Conservation (phyloP, 2,329 filamentous ascomycete genomes). For the Elsinoe batatas region DNA sequence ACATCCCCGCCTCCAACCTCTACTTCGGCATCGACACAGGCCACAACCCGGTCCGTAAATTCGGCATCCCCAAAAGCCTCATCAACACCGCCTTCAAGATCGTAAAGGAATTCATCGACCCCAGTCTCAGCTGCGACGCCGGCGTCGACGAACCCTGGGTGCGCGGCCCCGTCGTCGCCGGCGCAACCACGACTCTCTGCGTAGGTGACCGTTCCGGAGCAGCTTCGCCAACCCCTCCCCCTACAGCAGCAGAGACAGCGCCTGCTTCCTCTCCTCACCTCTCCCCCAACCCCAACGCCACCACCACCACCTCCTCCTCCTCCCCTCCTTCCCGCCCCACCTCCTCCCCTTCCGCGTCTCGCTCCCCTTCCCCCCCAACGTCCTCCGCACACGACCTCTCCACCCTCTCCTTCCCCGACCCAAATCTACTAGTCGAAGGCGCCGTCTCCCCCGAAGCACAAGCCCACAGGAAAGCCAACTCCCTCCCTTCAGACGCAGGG, state of each 20-base stretch:
- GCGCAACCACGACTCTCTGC: constrained; percentile 10
- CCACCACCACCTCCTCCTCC: background rate
- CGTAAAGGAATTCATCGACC: constrained; percentile 84
- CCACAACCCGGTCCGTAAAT: constrained; percentile 64
- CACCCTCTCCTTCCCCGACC: background rate
- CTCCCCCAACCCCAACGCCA: background rate
- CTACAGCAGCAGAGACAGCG: constrained; percentile 17
- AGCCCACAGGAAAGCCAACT: constrained; percentile 22
- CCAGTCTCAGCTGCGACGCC: constrained; percentile 76
- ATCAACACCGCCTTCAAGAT: constrained; percentile 65
- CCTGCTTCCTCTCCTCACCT: background rate
- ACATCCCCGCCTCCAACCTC: constrained; percentile 58
- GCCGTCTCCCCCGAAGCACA: constrained; percentile 31
- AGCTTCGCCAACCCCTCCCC: constrained; percentile 10
- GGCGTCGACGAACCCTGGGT: constrained; percentile 80
- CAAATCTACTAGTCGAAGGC: constrained; percentile 28
- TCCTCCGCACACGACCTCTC: background rate
- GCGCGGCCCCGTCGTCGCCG: constrained; percentile 55
- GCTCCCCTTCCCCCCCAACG: background rate
- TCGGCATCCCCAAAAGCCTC: constrained; percentile 70
- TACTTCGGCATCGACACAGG: constrained; percentile 96
- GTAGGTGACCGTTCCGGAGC: background rate
- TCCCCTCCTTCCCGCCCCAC: background rate
- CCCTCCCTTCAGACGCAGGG: constrained; percentile 31
- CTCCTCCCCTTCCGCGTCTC: background rate